A percentile compares a stretch with the other conserved stretches of the same genome.
Evolutionary conservation across 345 rosid species (phyloP).

Genomic region (Gynandropsis gynandra): DNA sequence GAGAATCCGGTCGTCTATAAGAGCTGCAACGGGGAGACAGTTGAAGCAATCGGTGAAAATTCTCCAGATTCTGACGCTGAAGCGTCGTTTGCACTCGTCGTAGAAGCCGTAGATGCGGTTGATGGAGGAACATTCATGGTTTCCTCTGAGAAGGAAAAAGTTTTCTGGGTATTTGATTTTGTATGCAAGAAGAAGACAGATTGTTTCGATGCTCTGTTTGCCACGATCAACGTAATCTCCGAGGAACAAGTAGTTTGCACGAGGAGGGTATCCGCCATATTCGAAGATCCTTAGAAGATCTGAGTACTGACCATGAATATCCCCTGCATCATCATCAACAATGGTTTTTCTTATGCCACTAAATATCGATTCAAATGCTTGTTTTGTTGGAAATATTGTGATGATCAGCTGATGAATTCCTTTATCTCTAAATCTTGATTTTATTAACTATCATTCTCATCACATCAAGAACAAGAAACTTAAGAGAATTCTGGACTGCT

Average conservation of each 20-base stretch:
- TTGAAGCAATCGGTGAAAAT: conserved; percentile 74
- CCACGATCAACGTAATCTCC: conserved; percentile 94
- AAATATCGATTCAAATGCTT: too few relatives aligned
- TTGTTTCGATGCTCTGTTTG: conserved; percentile 84
- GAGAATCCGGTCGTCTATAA: conserved; percentile 67
- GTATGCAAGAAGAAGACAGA: conserved; percentile 79
- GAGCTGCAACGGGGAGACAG: conserved; percentile 83
- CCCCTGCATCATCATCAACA: conserved; percentile 41
- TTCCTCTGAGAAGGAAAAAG: conserved; percentile 79
- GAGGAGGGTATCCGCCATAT: conserved; percentile 72
- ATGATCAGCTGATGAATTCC: too few relatives aligned
- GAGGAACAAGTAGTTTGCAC: conserved; percentile 74
- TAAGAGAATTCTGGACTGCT: too few relatives aligned
- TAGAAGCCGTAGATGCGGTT: conserved; percentile 85
- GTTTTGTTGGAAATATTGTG: too few relatives aligned
- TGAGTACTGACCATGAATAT: conserved; percentile 85
- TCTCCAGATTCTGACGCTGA: conserved; percentile 70
- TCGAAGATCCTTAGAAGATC: conserved; percentile 90
- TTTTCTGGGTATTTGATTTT: conserved; percentile 76
- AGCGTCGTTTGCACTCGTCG: conserved; percentile 79
- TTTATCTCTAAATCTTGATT: too few relatives aligned
- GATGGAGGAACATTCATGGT: conserved; percentile 83
- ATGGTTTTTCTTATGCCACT: too few relatives aligned
- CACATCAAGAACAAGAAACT: too few relatives aligned
- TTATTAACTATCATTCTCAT: too few relatives aligned